Evolutionary conservation across 441 rosid species (phyloP).

Genomic region (Erysimum cheiri): DNA sequence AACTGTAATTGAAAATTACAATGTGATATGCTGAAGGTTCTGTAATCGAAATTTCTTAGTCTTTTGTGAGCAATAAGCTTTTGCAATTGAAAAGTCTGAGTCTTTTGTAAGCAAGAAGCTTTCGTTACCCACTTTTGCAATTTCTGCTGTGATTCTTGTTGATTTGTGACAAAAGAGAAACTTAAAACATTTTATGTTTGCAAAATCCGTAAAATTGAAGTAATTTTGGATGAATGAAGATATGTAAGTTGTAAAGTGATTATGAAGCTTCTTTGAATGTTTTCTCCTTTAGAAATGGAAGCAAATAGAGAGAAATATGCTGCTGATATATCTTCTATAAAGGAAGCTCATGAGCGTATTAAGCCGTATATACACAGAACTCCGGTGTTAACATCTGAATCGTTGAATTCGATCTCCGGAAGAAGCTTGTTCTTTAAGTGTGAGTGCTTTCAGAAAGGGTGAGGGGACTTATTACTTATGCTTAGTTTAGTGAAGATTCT

Average conservation of each 20-base stretch:
- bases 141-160: not conserved
- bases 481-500: not conserved
- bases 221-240: not conserved
- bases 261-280: constrained; percentile 2
- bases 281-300: constrained; percentile 32
- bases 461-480: constrained; percentile 37
- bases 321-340: constrained; percentile 59
- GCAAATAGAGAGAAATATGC: constrained; percentile 57
- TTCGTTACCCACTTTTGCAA: not conserved
- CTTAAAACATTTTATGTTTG: not conserved
- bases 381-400: constrained; percentile 71
- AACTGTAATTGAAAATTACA: not conserved
- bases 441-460: constrained; percentile 94
- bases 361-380: constrained; percentile 55
- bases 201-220: not conserved
- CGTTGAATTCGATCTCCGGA: constrained; percentile 59
- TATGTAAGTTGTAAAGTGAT: not conserved
- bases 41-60: not conserved
- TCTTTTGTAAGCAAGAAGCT: not conserved
- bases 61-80: not conserved
- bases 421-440: constrained; percentile 70
- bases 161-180: not conserved
- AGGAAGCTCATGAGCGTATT: constrained; percentile 69
- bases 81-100: not conserved
- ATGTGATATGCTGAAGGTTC: not conserved